Evolutionary conservation across 1,284 basidiomycete species (phyloP).

Genomic region (Tylopilus sp.): DNA sequence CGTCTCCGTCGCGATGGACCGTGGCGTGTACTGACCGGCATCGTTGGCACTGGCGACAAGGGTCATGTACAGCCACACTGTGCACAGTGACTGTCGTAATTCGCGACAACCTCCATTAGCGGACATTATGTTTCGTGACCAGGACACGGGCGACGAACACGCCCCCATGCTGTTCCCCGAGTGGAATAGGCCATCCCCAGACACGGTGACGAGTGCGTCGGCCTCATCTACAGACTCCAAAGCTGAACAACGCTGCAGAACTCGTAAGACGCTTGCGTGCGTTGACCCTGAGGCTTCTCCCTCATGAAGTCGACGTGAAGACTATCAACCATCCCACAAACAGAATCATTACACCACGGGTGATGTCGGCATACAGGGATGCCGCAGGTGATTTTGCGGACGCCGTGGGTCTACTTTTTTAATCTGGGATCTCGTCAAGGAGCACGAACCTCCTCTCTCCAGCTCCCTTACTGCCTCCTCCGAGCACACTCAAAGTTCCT

Average conservation of each 20-base stretch:
- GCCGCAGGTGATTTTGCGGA: slow-evolving; percentile 78
- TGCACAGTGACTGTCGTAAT: background rate
- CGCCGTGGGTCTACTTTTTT: slow-evolving; percentile 51
- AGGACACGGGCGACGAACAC: slow-evolving; percentile 43
- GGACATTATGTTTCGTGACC: slow-evolving; percentile 34
- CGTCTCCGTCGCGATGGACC: background rate
- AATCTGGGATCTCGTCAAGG: background rate
- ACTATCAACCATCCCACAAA: slow-evolving; percentile 63
- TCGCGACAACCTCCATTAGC: background rate
- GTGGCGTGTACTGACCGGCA: slow-evolving; percentile 28
- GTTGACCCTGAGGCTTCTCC: slow-evolving; percentile 74
- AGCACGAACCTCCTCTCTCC: background rate
- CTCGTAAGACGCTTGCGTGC: slow-evolving; percentile 79
- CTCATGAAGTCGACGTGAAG: slow-evolving; percentile 69
- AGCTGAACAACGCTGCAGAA: slow-evolving; percentile 40
- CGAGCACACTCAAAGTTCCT: slow-evolving; percentile 77
- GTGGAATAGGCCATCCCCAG: slow-evolving; percentile 57
- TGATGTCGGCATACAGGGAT: slow-evolving; percentile 59
- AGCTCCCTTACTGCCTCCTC: slow-evolving; percentile 81
- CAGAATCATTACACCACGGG: slow-evolving; percentile 66
- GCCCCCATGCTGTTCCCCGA: slow-evolving; percentile 45
- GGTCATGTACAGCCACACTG: slow-evolving; percentile 11
- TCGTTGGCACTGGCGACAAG: slow-evolving; percentile 12
- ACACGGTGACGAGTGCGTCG: slow-evolving; percentile 64
- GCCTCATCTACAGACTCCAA: background rate